Percentiles rank a stretch among this genome's conserved stretches.
Evolutionary conservation across 495 filamentous ascomycete species (phyloP).

Genomic region (Hypomontagnella submonticulosa): DNA sequence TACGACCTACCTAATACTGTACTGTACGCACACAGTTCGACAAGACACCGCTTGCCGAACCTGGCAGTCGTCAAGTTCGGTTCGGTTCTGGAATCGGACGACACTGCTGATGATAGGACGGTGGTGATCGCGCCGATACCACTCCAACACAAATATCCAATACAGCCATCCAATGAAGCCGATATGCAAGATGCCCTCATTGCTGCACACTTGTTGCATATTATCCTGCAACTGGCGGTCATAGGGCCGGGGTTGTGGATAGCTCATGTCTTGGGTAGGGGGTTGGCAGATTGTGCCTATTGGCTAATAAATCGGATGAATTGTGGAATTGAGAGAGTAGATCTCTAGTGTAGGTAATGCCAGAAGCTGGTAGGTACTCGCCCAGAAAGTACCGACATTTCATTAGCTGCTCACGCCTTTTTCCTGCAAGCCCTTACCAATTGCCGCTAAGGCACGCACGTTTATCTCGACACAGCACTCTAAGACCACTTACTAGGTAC

Average conservation of each 20-base stretch:
- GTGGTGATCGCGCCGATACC: conserved; percentile 41
- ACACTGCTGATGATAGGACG: conserved; percentile 42
- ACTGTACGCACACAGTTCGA: conserved; percentile 7
- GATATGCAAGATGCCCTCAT: conserved; percentile 49
- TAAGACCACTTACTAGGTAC: not conserved
- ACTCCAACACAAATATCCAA: conserved; percentile 45
- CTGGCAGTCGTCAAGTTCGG: conserved; percentile 40
- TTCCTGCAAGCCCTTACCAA: conserved; percentile 26
- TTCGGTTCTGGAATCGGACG: conserved; percentile 46
- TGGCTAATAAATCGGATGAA: conserved; percentile 46
- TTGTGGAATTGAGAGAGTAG: conserved; percentile 43
- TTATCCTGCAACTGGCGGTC: conserved; percentile 43
- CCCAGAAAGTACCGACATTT: conserved; percentile 31
- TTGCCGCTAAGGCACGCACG: conserved; percentile 42
- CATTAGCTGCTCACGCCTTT: conserved; percentile 30
- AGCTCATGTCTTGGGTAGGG: conserved; percentile 21
- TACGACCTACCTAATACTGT: conserved; percentile 19
- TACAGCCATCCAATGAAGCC: conserved; percentile 44
- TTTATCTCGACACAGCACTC: conserved; percentile 38
- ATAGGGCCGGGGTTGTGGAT: conserved; percentile 45
- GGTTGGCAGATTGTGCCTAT: conserved; percentile 35
- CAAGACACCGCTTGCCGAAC: conserved; percentile 43
- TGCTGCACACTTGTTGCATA: conserved; percentile 40
- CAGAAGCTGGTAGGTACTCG: conserved; percentile 18
- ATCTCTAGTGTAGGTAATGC: conserved; percentile 32